Base-by-base conservation (phyloP, 2,329 filamentous ascomycete genomes). In the Colletotrichum tamarilloi region DNA sequence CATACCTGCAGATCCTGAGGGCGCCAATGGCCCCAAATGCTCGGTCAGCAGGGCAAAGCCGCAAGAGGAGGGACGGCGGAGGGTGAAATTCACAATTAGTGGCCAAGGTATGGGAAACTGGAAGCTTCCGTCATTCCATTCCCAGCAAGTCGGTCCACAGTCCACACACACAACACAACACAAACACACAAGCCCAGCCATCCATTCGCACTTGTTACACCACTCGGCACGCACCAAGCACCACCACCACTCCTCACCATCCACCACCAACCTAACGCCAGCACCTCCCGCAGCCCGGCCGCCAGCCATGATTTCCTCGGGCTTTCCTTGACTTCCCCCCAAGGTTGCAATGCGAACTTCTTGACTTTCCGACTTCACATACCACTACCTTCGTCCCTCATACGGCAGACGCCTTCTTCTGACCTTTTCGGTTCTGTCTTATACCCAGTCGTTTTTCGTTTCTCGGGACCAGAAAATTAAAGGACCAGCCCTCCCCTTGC, bases 81-180 rank as follows among this genome's bases (percentile, higher is more conserved):
- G 14, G 42, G 60, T 49, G 28, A 35, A 32, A 35, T 26, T 42
- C n/a, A 60, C 38, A 67, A 32, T 14, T 16, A 42, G 35, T n/a
- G 32, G 30, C 11, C 4, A 12, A 32, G 32, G 11, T 12, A 72
- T 60, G 32, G 55, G 66, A 32, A 69, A 74, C 71, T 66, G 67
- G 59, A 72, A 72, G 68, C 71, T 73, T 72, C 68, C 67, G 65
- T 67, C 64, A 74, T 70, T 70, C 72, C 67, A 49, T 49, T 49
- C 42, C 42, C 16, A 62, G 55, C 26, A 19, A 19, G 19, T 53
- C 35, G 65, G 57, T 14, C 30, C 42, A 26, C 28, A 24, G 24
- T 38, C 35, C 56, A 24, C 8, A 11, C 30, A 4, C 28, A 8
- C 26, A 19, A 8, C 26, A 19, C 55, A 32, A 24, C 49, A 19